These are phyloP conservation scores for Lippia alba DNA, from an alignment of 305 asterid species.

Conservation along the genomic window DNA sequence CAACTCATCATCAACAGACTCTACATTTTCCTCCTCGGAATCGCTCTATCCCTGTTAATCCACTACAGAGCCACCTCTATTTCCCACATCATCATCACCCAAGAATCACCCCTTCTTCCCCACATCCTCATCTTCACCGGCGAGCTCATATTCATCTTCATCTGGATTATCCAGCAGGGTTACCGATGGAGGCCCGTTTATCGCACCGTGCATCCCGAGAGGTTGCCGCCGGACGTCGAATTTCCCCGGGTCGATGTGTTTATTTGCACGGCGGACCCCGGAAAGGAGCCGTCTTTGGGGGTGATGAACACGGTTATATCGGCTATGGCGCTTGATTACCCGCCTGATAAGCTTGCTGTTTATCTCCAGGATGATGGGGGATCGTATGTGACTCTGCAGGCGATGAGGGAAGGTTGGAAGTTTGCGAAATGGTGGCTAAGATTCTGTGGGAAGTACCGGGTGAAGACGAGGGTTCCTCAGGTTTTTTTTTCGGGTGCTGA, in stretches of 20 bases:
- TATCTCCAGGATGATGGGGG: constrained; percentile 75
- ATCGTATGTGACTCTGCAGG: constrained; percentile 48
- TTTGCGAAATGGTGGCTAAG: constrained; percentile 60
- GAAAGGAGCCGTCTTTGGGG: constrained; percentile 61
- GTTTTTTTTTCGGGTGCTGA: constrained; percentile 44
- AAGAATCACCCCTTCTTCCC: constrained; percentile 35
- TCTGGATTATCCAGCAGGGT: constrained; percentile 57
- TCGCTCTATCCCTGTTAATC: constrained; percentile 33
- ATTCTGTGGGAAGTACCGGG: constrained; percentile 52
- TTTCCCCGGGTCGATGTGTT: constrained; percentile 65
- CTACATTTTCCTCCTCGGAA: constrained; percentile 35
- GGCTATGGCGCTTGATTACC: constrained; percentile 74
- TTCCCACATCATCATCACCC: constrained; percentile 10
- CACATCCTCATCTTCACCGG: constrained; percentile 33
- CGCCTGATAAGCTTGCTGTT: constrained; percentile 58
- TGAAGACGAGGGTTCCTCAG: constrained; percentile 54
- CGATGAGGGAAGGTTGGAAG: constrained; percentile 53
- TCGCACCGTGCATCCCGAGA: constrained; percentile 50
- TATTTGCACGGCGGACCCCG: constrained; percentile 69
- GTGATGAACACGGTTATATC: constrained; percentile 79
- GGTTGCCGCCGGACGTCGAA: constrained; percentile 49
- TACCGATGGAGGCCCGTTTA: constrained; percentile 55
- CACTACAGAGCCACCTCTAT: constrained; percentile 39
- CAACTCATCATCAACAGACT: constrained; percentile 43
- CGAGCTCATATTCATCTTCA: constrained; percentile 48